Conservation (phyloP, 164 flowering plant genomes). For the Nymphaea thermarum region DNA sequence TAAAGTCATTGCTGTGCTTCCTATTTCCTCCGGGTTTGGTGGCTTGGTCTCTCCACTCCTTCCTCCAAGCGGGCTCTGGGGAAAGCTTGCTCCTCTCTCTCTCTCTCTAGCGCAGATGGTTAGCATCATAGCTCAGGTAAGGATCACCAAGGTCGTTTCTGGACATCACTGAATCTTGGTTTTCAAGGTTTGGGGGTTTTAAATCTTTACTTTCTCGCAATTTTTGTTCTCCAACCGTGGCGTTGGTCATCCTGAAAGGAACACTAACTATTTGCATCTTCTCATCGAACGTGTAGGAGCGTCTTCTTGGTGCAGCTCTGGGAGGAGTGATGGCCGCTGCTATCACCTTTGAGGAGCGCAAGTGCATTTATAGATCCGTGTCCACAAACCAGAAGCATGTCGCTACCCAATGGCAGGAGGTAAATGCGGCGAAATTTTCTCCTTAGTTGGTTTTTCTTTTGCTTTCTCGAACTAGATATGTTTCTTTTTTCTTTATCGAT, state of each 20-base stretch:
- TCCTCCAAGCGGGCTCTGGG: not conserved
- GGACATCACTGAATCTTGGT: not conserved
- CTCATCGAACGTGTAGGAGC: constrained; percentile 43
- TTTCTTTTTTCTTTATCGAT: too few relatives aligned
- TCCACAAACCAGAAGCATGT: constrained; percentile 17
- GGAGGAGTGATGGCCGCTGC: constrained; percentile 40
- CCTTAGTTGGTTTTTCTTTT: too few relatives aligned
- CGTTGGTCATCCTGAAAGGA: not conserved
- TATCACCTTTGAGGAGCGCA: constrained; percentile 51
- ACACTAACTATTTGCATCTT: not conserved
- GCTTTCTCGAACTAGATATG: too few relatives aligned
- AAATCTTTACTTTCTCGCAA: not conserved
- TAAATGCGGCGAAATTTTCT: not conserved
- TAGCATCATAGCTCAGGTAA: constrained; percentile 60
- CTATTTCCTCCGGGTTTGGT: not conserved
- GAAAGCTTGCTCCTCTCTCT: not conserved
- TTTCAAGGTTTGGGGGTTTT: not conserved
- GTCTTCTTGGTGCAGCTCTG: constrained; percentile 63
- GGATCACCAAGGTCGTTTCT: not conserved
- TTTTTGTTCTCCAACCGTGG: not conserved
- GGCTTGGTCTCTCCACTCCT: not conserved
- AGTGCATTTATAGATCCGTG: constrained; percentile 34
- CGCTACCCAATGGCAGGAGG: constrained; percentile 23
- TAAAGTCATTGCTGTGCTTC: not conserved
- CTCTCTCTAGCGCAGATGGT: constrained; percentile 23